Conservation (phyloP, 495 filamentous ascomycete species). For the Aspergillus heteromorphus region DNA sequence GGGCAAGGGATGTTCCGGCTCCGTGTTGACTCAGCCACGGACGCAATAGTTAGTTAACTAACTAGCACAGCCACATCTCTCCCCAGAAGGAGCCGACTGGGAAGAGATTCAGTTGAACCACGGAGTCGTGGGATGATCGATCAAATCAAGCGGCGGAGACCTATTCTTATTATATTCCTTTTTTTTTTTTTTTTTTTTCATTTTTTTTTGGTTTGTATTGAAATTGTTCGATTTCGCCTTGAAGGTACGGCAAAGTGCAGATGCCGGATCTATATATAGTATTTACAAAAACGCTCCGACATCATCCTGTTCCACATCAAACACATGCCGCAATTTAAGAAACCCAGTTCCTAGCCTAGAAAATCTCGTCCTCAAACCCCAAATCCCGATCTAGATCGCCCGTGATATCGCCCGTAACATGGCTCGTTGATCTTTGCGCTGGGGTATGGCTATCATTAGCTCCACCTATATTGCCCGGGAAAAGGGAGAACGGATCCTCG, state of each 20-base stretch:
- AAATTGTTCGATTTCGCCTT: too few relatives aligned
- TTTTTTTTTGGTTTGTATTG: too few relatives aligned
- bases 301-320: background rate
- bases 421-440: background rate
- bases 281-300: background rate
- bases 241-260: too few relatives aligned
- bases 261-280: background rate
- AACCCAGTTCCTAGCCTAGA: constrained; percentile 8
- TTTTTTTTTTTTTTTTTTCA: too few relatives aligned
- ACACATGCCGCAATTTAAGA: too few relatives aligned
- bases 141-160: too few relatives aligned
- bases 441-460: constrained; percentile 8
- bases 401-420: constrained; percentile 27
- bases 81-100: too few relatives aligned
- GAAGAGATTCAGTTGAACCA: too few relatives aligned
- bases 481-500: constrained; percentile 23
- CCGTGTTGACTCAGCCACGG: background rate
- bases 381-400: constrained; percentile 42
- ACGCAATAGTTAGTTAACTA: too few relatives aligned
- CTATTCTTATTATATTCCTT: too few relatives aligned
- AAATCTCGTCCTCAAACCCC: constrained; percentile 37
- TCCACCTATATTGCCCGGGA: constrained; percentile 6
- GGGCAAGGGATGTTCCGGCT: background rate
- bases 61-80: too few relatives aligned
- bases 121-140: too few relatives aligned